Evolutionary conservation across 1,284 basidiomycete species (phyloP), one percentile per base, ranked within the genome.

Genomic region (Neonothopanus nambi): DNA sequence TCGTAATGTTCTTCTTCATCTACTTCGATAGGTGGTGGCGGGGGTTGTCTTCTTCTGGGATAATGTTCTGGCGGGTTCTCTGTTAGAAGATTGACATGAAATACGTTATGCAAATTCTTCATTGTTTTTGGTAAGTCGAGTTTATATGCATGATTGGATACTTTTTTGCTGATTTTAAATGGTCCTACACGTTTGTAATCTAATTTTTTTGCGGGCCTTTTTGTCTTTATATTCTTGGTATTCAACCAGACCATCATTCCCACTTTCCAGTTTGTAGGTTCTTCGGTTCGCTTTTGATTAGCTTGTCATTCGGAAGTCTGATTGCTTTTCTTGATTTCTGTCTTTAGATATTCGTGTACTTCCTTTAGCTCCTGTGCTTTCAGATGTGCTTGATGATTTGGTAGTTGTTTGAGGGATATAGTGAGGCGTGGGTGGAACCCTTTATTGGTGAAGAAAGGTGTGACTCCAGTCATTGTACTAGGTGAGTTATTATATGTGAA

Each of bases 111-210:
- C 0, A 65, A 55, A 6, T 18, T 40, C 30, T 52, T 52, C 59
- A 61, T 62, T 0, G 51, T 53, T 0, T 1, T 0, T 0, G 60
- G 61, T 0, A 67, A 42, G 0, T 26, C 12, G 0, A 67, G 39
- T 15, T 56, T 53, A n/a, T 46, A 66, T 0, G 59, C 53, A 3
- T 50, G 41, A 1, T 38, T 23, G 0, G 63, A 60, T 12, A 61
- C 54, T 13, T 61, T 61, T 11, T 48, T 44, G 0, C 64, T 23
- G 4, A 66, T 57, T 1, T 48, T 50, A 23, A 66, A 66, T 5
- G 41, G 41, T 23, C 41, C 41, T 23, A 20, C 21, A 12, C 20
- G 6, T 17, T 42, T n/a, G n/a, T n/a, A n/a, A n/a, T n/a, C n/a
- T n/a, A n/a, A n/a, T n/a, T n/a, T n/a, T n/a, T n/a, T n/a, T n/a